Evolutionary conservation across 2,329 filamentous ascomycete species (phyloP).

Genomic region (Bisporella sp.): DNA sequence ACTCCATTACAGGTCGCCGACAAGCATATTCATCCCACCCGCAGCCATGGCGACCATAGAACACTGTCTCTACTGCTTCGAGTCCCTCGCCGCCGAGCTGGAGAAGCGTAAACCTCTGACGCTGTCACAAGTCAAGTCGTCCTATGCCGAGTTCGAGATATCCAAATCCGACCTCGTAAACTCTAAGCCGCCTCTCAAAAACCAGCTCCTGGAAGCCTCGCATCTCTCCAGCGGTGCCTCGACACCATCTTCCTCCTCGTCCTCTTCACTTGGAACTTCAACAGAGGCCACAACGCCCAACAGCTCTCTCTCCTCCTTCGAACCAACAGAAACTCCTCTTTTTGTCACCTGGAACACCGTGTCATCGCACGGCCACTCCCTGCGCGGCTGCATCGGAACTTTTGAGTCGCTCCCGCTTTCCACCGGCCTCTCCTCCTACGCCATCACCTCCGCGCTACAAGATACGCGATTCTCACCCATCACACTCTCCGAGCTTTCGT

Average conservation of each 20-base stretch:
- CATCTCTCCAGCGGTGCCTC: conserved; percentile 14
- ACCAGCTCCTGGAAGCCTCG: conserved; percentile 10
- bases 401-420: conserved; percentile 74
- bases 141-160: conserved; percentile 38
- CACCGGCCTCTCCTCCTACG: conserved; percentile 69
- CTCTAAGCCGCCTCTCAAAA: conserved; percentile 3
- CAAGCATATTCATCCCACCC: neutral
- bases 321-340: conserved; percentile 54
- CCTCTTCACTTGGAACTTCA: conserved; percentile 18
- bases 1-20: neutral
- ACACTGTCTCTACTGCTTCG: conserved; percentile 93
- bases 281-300: conserved; percentile 36
- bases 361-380: conserved; percentile 39
- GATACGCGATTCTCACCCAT: conserved; percentile 58
- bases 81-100: conserved; percentile 71
- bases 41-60: conserved; percentile 68
- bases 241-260: conserved; percentile 14
- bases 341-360: conserved; percentile 86
- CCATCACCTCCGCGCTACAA: conserved; percentile 67
- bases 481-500: conserved; percentile 44
- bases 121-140: conserved; percentile 62
- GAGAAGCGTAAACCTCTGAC: conserved; percentile 59
- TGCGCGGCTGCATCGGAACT: conserved; percentile 94
- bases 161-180: neutral
- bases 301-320: conserved; percentile 14